These are phyloP conservation scores for Acmispon strigosus DNA, from an alignment of 306 rosid genomes.

Conservation along the genomic window DNA sequence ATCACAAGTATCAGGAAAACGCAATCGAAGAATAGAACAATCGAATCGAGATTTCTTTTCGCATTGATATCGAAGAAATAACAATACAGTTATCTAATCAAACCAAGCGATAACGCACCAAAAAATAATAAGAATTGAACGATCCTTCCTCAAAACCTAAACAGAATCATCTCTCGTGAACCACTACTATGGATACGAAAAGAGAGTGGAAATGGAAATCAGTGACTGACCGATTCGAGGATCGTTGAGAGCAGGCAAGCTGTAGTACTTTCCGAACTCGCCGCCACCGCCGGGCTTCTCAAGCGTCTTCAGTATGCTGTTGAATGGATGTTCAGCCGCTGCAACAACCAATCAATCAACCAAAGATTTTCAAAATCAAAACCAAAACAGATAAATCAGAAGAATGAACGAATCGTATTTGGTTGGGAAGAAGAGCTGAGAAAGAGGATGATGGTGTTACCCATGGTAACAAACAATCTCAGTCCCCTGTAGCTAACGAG, in stretches of 20 bases:
- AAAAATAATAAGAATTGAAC: not conserved
- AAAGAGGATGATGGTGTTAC: constrained; percentile 14
- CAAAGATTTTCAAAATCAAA: not conserved
- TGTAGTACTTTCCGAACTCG: constrained; percentile 80
- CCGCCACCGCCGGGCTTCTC: constrained; percentile 78
- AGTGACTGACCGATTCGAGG: constrained; percentile 69
- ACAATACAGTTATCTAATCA: not conserved
- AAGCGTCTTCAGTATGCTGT: constrained; percentile 55
- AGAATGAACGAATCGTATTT: not conserved
- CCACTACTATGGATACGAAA: too few relatives aligned
- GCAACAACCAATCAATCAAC: constrained; percentile 11
- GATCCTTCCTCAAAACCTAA: not conserved
- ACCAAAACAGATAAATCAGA: not conserved
- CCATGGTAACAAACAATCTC: constrained; percentile 22
- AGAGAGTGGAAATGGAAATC: not conserved
- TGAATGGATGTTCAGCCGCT: constrained; percentile 66
- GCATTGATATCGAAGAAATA: not conserved
- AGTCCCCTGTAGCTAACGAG: not conserved
- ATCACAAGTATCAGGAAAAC: not conserved
- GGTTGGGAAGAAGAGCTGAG: not conserved
- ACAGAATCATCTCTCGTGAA: not conserved
- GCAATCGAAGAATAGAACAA: not conserved
- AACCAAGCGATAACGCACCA: not conserved
- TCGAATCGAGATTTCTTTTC: constrained; percentile 1
- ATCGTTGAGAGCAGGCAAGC: constrained; percentile 88